A percentile compares a stretch with the other conserved stretches of the same genome.
These are phyloP conservation scores for Diplodia intermedia DNA, from an alignment of 2,329 filamentous ascomycete genomes.

Conservation along the genomic window DNA sequence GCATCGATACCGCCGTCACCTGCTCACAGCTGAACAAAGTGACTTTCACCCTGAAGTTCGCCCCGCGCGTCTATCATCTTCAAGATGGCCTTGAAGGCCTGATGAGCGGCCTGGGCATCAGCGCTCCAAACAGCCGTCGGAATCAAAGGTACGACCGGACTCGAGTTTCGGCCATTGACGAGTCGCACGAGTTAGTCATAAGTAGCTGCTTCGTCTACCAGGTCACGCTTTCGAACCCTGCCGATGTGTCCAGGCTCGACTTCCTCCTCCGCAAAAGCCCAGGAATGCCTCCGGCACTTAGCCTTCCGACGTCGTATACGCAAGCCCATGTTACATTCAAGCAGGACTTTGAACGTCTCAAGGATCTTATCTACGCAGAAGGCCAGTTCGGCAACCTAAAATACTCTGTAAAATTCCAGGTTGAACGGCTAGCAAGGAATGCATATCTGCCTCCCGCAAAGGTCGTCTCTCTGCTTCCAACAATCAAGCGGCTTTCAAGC, in stretches of 20 bases:
- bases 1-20: slow-evolving; percentile 49
- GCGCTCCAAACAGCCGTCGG: slow-evolving; percentile 28
- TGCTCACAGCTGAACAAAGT: slow-evolving; percentile 41
- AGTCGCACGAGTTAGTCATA: slow-evolving; percentile 48
- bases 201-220: slow-evolving; percentile 61
- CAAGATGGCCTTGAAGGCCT: slow-evolving; percentile 33
- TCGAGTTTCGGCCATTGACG: slow-evolving; percentile 49
- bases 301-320: slow-evolving; percentile 9
- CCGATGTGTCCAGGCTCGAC: slow-evolving; percentile 38
- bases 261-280: slow-evolving; percentile 37
- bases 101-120: slow-evolving; percentile 34
- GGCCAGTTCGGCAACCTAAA: slow-evolving; percentile 45
- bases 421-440: slow-evolving; percentile 69
- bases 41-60: slow-evolving; percentile 47
- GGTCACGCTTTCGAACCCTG: slow-evolving; percentile 39
- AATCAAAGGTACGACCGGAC: slow-evolving; percentile 32
- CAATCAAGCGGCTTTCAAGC: slow-evolving; percentile 49
- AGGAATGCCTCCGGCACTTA: slow-evolving; percentile 41
- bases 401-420: slow-evolving; percentile 66
- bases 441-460: slow-evolving; percentile 54
- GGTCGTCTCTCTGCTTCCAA: slow-evolving; percentile 56
- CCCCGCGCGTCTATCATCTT: slow-evolving; percentile 51
- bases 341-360: slow-evolving; percentile 30
- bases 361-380: slow-evolving; percentile 13
- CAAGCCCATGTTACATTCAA: slow-evolving; percentile 32